Evolutionary conservation across 202 grass and related monocot genomes (phyloP).

Genomic region (Digitaria exilis): DNA sequence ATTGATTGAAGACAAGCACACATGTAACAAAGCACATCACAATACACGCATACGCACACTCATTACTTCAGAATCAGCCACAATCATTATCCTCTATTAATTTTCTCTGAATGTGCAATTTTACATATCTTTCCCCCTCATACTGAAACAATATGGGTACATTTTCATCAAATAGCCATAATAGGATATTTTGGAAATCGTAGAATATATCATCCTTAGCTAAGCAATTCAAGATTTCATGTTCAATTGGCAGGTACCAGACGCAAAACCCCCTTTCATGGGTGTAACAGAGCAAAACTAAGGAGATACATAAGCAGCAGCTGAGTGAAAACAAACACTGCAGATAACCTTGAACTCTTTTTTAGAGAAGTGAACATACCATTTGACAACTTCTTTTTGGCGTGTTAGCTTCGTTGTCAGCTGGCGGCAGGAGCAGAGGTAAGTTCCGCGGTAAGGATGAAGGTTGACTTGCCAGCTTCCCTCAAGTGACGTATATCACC

Average conservation of each 20-base stretch:
- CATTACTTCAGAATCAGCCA: not conserved
- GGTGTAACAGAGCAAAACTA: conserved; percentile 10
- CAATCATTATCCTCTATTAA: too few species aligned
- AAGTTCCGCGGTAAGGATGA: conserved; percentile 84
- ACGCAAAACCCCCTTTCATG: not conserved
- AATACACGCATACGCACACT: not conserved
- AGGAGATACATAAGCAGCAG: not conserved
- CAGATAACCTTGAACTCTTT: not conserved
- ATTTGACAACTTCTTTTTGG: conserved; percentile 6
- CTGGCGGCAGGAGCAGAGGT: conserved; percentile 45
- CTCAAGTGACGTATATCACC: conserved; percentile 74
- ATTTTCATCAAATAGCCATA: conserved; percentile 1
- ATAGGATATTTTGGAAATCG: conserved; percentile 3
- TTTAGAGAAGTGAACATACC: conserved; percentile 27
- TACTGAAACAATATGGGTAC: not conserved
- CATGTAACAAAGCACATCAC: not conserved
- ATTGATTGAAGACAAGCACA: not conserved
- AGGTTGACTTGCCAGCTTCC: conserved; percentile 68
- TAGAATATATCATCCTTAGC: not conserved
- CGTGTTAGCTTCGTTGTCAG: conserved; percentile 10
- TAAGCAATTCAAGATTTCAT: too few species aligned
- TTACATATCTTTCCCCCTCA: too few species aligned
- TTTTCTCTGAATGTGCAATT: too few species aligned
- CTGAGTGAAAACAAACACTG: conserved; percentile 17
- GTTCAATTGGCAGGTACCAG: conserved; percentile 1